Evolutionary conservation across 495 filamentous ascomycete genomes (phyloP).

Genomic region (Daldinia bambusicola): DNA sequence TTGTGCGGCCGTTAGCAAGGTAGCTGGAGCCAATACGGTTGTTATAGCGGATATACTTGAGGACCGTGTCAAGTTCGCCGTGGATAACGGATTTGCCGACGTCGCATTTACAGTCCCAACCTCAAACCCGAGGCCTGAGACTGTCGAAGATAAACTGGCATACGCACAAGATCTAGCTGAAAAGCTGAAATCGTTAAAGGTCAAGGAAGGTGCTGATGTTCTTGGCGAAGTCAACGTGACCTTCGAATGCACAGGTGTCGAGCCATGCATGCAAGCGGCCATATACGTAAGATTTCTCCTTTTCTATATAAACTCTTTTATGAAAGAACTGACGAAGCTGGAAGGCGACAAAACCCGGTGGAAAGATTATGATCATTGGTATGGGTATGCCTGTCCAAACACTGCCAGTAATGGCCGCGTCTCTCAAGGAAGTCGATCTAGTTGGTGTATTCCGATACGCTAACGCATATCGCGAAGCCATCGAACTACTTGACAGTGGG

Average conservation of each 20-base stretch:
- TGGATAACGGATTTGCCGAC: conserved; percentile 73
- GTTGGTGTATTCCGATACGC: conserved; percentile 93
- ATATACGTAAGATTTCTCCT: conserved; percentile 71
- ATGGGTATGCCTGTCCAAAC: conserved; percentile 93
- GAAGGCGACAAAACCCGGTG: conserved; percentile 76
- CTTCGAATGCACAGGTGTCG: conserved; percentile 95
- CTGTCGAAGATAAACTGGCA: conserved; percentile 66
- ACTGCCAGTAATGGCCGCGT: conserved; percentile 84
- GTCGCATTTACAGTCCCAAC: conserved; percentile 68
- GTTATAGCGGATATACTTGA: conserved; percentile 83
- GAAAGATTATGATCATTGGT: conserved; percentile 87
- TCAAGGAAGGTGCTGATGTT: conserved; percentile 37
- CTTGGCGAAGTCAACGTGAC: conserved; percentile 75
- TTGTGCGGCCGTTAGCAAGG: conserved; percentile 72
- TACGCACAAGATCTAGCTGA: conserved; percentile 71
- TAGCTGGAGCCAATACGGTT: conserved; percentile 66
- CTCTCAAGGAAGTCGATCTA: conserved; percentile 90
- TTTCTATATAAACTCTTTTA: neutral
- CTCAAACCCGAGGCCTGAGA: conserved; percentile 58
- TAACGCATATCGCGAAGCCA: conserved; percentile 80
- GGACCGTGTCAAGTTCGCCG: conserved; percentile 76
- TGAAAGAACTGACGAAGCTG: conserved; percentile 18
- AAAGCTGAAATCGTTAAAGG: conserved; percentile 54
- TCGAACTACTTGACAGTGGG: conserved; percentile 73
- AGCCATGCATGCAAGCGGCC: conserved; percentile 84